Conservation (phyloP, 169 alveolate genomes). For the Eimeria acervulina region DNA sequence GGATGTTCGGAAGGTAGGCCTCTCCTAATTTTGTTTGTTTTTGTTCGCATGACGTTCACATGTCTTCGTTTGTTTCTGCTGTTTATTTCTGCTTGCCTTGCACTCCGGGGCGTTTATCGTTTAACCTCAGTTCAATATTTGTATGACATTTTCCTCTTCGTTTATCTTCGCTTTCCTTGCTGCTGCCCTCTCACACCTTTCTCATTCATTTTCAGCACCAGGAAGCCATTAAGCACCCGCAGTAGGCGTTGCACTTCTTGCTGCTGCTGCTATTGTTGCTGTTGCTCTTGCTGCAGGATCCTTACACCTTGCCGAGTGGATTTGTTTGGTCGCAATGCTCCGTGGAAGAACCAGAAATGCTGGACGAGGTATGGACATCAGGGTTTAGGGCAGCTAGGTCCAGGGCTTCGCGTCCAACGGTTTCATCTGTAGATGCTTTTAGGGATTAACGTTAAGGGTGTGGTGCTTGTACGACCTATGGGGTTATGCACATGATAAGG, state of each 20-base stretch:
- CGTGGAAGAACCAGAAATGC: slow-evolving; percentile 52
- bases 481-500: neutral
- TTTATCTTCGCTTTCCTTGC: too few species aligned
- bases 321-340: slow-evolving; percentile 80
- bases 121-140: too few species aligned
- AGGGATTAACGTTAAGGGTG: neutral
- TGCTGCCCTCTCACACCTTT: too few species aligned
- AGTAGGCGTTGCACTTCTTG: neutral
- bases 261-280: neutral
- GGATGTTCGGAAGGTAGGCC: slow-evolving; percentile 57
- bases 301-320: slow-evolving; percentile 75
- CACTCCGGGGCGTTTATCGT: too few species aligned
- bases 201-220: neutral
- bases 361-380: slow-evolving; percentile 68
- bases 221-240: neutral
- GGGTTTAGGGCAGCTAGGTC: neutral
- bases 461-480: neutral
- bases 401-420: too few species aligned
- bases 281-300: slow-evolving; percentile 66
- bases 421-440: too few species aligned
- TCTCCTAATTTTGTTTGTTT: neutral
- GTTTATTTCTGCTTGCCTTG: too few species aligned
- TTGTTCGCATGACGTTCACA: neutral
- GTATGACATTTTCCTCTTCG: too few species aligned
- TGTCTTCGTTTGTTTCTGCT: too few species aligned